Percentiles rank a stretch among this genome's conserved stretches.
Evolutionary conservation across 768 basidiomycete species (phyloP).

Genomic region (Mrakia blollopis): DNA sequence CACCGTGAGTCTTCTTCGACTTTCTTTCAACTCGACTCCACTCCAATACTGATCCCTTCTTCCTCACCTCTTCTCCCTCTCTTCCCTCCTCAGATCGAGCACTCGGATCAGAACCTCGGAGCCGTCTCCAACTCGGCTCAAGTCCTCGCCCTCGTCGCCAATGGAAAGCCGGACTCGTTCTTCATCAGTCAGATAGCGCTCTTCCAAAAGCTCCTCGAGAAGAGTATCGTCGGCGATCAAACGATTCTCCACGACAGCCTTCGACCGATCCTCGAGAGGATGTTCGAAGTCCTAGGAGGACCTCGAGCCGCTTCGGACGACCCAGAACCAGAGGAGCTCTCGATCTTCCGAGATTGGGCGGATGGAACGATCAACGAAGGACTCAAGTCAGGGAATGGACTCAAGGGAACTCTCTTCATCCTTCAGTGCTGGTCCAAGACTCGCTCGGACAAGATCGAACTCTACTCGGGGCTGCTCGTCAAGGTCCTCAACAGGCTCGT

Average conservation of each 20-base stretch:
- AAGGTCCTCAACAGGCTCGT: slow-evolving; percentile 77
- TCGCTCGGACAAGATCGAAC: slow-evolving; percentile 74
- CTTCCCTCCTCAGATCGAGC: slow-evolving; percentile 56
- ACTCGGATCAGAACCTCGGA: slow-evolving; percentile 61
- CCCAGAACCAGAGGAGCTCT: slow-evolving; percentile 34
- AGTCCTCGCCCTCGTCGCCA: slow-evolving; percentile 77
- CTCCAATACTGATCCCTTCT: neutral
- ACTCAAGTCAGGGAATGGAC: slow-evolving; percentile 32
- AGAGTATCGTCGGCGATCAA: slow-evolving; percentile 78
- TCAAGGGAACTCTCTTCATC: slow-evolving; percentile 58
- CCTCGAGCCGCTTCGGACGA: slow-evolving; percentile 68
- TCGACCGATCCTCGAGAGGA: slow-evolving; percentile 73
- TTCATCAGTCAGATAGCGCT: slow-evolving; percentile 63
- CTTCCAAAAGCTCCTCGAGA: slow-evolving; percentile 77
- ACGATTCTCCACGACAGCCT: slow-evolving; percentile 71
- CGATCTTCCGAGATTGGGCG: slow-evolving; percentile 35
- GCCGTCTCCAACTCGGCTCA: slow-evolving; percentile 76
- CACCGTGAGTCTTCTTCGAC: slow-evolving; percentile 53
- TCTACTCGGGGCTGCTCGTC: slow-evolving; percentile 65
- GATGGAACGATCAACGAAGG: slow-evolving; percentile 33
- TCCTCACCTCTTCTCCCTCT: neutral
- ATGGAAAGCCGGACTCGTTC: slow-evolving; percentile 80
- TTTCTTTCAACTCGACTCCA: neutral
- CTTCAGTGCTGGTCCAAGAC: slow-evolving; percentile 77
- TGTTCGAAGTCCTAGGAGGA: slow-evolving; percentile 58